These are phyloP conservation scores for Aspergillus sp. DNA, from an alignment of 2,329 filamentous ascomycete species.

Conservation along the genomic window DNA sequence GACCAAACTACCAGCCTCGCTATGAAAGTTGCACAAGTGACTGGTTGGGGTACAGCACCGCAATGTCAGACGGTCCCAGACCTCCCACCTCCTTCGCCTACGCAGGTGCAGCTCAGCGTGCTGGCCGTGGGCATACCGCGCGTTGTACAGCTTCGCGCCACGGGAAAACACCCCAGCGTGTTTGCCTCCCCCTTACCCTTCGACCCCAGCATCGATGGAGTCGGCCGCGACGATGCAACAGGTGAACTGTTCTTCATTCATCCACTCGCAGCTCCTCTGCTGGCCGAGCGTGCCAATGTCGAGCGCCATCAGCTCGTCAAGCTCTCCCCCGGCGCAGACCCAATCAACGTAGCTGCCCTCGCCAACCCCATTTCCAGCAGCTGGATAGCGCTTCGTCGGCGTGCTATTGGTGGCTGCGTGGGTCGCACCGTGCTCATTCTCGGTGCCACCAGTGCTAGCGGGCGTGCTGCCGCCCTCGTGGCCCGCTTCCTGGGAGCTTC, in stretches of 20 bases:
- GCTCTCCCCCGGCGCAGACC: neutral
- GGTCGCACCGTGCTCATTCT: slow-evolving; percentile 6
- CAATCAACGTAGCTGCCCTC: neutral
- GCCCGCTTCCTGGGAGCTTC: slow-evolving; percentile 1
- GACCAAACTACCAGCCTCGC: neutral
- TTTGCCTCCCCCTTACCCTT: neutral
- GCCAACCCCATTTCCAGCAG: slow-evolving; percentile 1
- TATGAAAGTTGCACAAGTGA: neutral
- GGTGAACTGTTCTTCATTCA: neutral
- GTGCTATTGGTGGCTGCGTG: neutral
- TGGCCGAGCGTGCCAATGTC: neutral
- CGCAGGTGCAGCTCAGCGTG: neutral
- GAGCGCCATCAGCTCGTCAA: neutral
- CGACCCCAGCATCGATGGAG: neutral
- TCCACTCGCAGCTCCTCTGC: neutral
- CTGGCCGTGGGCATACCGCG: neutral
- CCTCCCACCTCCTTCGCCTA: neutral
- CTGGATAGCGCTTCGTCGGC: slow-evolving; percentile 5
- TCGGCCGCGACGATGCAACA: neutral
- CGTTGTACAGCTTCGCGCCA: neutral
- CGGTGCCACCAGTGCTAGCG: slow-evolving; percentile 4
- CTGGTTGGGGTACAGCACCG: neutral
- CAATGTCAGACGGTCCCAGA: neutral
- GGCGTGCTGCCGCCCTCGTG: neutral
- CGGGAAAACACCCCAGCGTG: neutral